These are phyloP conservation scores for Ceratorhiza oryzae-sativae DNA, from an alignment of 1,284 basidiomycete species.

Conservation along the genomic window DNA sequence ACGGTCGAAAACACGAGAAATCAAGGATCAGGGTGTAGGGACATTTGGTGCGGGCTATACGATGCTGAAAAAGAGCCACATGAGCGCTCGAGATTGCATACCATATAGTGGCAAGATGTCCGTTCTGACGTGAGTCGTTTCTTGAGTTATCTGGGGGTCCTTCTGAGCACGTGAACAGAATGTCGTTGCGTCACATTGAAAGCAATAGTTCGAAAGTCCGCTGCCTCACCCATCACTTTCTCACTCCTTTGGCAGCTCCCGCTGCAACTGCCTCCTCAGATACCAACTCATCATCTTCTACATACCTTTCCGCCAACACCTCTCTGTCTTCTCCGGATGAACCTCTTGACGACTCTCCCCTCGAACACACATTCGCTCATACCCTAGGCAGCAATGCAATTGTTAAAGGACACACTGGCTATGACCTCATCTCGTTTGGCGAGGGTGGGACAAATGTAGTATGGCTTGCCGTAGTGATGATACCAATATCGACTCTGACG, in stretches of 20 bases:
- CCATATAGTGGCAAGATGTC: conserved; percentile 33
- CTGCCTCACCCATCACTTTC: conserved; percentile 34
- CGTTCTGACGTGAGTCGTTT: conserved; percentile 18
- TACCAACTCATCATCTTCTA: conserved; percentile 15
- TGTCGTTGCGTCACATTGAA: conserved; percentile 33
- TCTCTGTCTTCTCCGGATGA: conserved; percentile 19
- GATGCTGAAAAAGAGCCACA: conserved; percentile 37
- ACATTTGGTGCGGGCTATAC: conserved; percentile 34
- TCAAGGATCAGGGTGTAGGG: conserved; percentile 28
- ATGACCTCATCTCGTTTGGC: conserved; percentile 33
- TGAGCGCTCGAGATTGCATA: conserved; percentile 18
- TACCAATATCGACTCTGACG: conserved; percentile 15
- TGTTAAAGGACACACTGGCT: conserved; percentile 24
- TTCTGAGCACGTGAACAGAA: conserved; percentile 7
- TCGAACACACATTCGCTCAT: conserved; percentile 32
- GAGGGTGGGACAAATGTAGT: conserved; percentile 32
- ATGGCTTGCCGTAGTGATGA: conserved; percentile 17
- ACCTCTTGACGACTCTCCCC: conserved; percentile 16
- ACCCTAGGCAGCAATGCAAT: conserved; percentile 18
- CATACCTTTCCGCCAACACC: conserved; percentile 20
- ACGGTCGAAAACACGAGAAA: conserved; percentile 10
- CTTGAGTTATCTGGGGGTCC: background rate
- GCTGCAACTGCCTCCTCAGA: conserved; percentile 23
- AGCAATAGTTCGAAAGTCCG: conserved; percentile 11
- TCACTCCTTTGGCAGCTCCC: conserved; percentile 23